Base-by-base conservation (phyloP, 2,329 filamentous ascomycete species). In the Elsinoe necatrix region DNA sequence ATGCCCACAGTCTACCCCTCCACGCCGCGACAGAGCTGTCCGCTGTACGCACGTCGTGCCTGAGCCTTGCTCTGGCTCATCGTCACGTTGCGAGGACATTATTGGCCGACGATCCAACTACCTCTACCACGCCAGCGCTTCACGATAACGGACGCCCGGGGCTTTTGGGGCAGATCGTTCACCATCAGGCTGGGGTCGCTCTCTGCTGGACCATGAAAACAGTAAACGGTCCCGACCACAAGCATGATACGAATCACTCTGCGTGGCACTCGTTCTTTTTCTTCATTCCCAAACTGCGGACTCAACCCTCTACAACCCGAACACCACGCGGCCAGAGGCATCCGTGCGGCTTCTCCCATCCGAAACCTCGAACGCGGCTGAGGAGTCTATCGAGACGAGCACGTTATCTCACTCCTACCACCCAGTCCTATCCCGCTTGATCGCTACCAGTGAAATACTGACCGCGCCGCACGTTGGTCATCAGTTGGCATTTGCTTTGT, bases 1-100 rank as follows among this genome's bases (percentile, higher is more conserved):
- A 52, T 52, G 48, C 31, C 48, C 48, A 34, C 31, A 25, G 29
- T 52, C 48, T 52, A 52, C 48, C 48, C 48, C 48, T 52, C 48
- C 48, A 52, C 16, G 34, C 48, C 29, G 48, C 48, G 20, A 23
- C 16, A 14, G 12, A 52, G 31, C 48, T 31, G n/a, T 12, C 48
- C 27, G 27, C 48, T n/a, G n/a, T n/a, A n/a, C n/a, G n/a, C n/a
- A n/a, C n/a, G n/a, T n/a, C 48, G n/a, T 27, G 48, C 31, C 48
- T 37, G 29, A 52, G 27, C 48, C 48, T 37, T 16, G 14, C 21
- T 16, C 18, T 23, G 8, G 18, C 9, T 14, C 41, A 21, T 23
- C 12, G 41, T 45, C 20, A 12, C n/a, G 41, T 18, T 25, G 11
- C 8, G 14, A 45, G 25, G 20, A 45, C 41, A 45, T 45, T 20